These are phyloP conservation scores for Chalciporus sp. DNA, from an alignment of 1,284 basidiomycete genomes.

Conservation along the genomic window DNA sequence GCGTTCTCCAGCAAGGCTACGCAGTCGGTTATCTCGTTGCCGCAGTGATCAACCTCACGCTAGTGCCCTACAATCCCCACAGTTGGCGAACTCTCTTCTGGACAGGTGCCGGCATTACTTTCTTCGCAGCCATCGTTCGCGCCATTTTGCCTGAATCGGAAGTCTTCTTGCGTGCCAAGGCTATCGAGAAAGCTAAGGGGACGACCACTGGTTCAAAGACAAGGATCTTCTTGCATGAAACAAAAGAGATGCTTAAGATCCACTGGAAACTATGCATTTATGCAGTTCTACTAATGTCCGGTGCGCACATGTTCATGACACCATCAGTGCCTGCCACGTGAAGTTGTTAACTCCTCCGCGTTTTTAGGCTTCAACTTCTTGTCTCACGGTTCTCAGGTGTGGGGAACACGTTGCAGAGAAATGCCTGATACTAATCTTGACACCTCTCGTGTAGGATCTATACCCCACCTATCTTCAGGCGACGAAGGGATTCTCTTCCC, in stretches of 20 bases:
- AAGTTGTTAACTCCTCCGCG: background rate
- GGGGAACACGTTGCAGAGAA: background rate
- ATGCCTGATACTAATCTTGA: background rate
- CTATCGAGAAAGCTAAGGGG: constrained; percentile 44
- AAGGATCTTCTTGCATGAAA: constrained; percentile 74
- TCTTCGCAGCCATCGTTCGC: constrained; percentile 76
- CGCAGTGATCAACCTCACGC: constrained; percentile 77
- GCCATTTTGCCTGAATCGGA: constrained; percentile 79
- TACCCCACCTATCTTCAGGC: constrained; percentile 79
- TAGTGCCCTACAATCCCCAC: constrained; percentile 55
- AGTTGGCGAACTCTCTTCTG: constrained; percentile 72
- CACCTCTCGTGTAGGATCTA: constrained; percentile 49
- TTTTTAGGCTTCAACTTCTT: constrained; percentile 33
- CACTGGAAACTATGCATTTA: constrained; percentile 91
- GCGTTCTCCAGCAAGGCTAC: constrained; percentile 85
- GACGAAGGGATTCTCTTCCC: constrained; percentile 58
- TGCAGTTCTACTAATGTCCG: constrained; percentile 77
- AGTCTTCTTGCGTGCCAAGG: constrained; percentile 70
- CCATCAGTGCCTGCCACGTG: background rate
- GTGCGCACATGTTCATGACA: constrained; percentile 40
- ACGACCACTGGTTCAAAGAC: constrained; percentile 57
- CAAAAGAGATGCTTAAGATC: constrained; percentile 72
- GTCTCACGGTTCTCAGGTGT: constrained; percentile 79
- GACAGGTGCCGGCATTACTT: constrained; percentile 70
- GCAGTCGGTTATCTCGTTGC: constrained; percentile 65